Evolutionary conservation across 2,329 filamentous ascomycete genomes (phyloP).

Genomic region (Venturia asperata): DNA sequence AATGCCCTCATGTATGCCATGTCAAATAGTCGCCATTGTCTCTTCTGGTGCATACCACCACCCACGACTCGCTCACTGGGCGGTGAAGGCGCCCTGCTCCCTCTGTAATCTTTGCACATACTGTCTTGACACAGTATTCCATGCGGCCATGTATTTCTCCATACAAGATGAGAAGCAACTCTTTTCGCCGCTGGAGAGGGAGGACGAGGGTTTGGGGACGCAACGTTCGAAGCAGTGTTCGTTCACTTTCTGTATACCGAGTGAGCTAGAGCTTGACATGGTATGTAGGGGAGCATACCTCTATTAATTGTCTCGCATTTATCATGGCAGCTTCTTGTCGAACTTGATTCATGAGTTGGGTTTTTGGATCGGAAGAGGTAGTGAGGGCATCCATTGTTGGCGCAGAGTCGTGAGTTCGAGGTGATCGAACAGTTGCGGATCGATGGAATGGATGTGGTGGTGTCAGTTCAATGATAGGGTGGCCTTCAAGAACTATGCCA

Average conservation of each 20-base stretch:
- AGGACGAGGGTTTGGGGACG: constrained; percentile 45
- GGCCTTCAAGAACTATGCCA: neutral
- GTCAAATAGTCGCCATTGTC: neutral
- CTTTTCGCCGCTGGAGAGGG: constrained; percentile 44
- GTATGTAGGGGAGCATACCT: constrained; percentile 29
- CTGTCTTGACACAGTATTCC: constrained; percentile 45
- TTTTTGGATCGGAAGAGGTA: constrained; percentile 35
- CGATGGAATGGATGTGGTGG: neutral
- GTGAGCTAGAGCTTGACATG: neutral
- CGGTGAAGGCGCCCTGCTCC: constrained; percentile 21
- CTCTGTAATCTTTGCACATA: constrained; percentile 45
- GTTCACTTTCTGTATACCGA: constrained; percentile 44
- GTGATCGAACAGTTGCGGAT: neutral
- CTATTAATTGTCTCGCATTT: constrained; percentile 46
- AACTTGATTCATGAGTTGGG: constrained; percentile 45
- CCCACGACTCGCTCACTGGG: neutral
- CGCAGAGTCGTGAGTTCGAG: constrained; percentile 21
- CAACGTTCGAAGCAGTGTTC: constrained; percentile 51
- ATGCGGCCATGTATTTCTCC: constrained; percentile 50
- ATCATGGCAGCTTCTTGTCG: constrained; percentile 46
- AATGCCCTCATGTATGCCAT: neutral
- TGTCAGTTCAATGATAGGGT: neutral
- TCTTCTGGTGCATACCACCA: neutral
- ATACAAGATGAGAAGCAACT: constrained; percentile 46
- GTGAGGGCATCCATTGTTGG: constrained; percentile 28